Evolutionary conservation across 345 rosid species (phyloP), one percentile per base, ranked within the genome.

Genomic region (Rhizophora apiculata): DNA sequence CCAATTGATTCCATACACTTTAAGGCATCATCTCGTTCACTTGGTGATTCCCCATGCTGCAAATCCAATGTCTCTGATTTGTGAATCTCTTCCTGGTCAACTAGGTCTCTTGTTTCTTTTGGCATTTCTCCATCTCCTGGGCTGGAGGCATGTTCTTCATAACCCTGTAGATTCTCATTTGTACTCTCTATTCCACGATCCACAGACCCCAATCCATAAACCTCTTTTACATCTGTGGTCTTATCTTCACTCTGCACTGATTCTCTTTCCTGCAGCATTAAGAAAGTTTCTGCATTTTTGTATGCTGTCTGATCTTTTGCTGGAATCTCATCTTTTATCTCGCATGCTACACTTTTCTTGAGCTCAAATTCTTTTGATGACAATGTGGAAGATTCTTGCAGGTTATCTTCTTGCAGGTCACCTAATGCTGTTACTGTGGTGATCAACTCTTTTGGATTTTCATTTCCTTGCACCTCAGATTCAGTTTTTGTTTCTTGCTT

Each of bases 321-420:
- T 53, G 66, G 43, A 34, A 71, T 48, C 51, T 69, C 65, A 32
- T 68, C 71, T 67, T 5, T 36, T 61, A 39, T 55, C 31, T 72
- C 61, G 9, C 34, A 74, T 53, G 64, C 81, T 74, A 69, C 71
- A 22, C 8, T 53, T 34, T 31, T 60, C 55, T 22, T 20, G 48
- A 26, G 52, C 48, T 68, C 65, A 63, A 48, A 34, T 59, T 69
- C 78, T 58, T 71, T 60, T 34, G 79, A 52, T 73, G 64, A 53
- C 15, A 61, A 11, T 67, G 31, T 32, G 21, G 66, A 62, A 30
- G 24, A 20, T 67, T 71, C 74, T 27, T 20, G 60, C 49, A 48
- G 39, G 34, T 65, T 76, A 53, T 68, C 76, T 63, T 36, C 69
- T 39, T 32, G 49, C 61, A 32, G 59, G 51, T 62, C 71, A 19